These are phyloP conservation scores for Phytophthora europaea DNA, from an alignment of 352 stramenopile genomes.

Conservation along the genomic window DNA sequence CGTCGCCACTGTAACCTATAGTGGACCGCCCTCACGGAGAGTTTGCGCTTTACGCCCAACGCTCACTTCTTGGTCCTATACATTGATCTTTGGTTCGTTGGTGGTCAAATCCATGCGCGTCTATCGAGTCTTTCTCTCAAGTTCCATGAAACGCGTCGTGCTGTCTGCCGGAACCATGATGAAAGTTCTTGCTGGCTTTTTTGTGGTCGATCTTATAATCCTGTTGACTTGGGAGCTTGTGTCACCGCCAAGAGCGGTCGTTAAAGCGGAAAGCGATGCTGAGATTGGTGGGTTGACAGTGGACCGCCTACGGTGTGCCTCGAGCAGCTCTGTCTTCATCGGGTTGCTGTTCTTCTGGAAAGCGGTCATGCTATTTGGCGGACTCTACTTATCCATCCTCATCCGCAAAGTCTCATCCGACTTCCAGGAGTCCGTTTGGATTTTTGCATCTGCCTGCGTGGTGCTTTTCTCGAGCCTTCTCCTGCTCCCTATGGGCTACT, in stretches of 20 bases:
- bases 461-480: constrained; percentile 54
- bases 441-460: constrained; percentile 55
- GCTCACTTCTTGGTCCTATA: constrained; percentile 52
- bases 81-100: constrained; percentile 59
- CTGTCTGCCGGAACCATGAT: constrained; percentile 53
- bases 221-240: constrained; percentile 42
- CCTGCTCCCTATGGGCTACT: constrained; percentile 55
- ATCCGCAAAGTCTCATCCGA: constrained; percentile 61
- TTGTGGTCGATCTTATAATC: constrained; percentile 49
- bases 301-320: constrained; percentile 39
- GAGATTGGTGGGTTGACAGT: constrained; percentile 39
- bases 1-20: constrained; percentile 45
- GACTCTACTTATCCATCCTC: constrained; percentile 60
- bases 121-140: constrained; percentile 57
- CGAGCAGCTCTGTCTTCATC: constrained; percentile 48
- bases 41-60: constrained; percentile 49
- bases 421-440: constrained; percentile 68
- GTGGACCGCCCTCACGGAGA: constrained; percentile 44
- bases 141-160: constrained; percentile 52
- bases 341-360: constrained; percentile 57
- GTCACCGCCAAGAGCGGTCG: constrained; percentile 26
- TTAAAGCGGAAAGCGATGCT: constrained; percentile 15
- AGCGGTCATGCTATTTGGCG: constrained; percentile 44
- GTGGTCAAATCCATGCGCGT: constrained; percentile 67
- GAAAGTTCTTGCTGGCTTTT: constrained; percentile 46